A percentile compares a stretch with the other conserved stretches of the same genome.
phyloP scores from a whole-genome alignment of 2,329 filamentous ascomycete species.

The Botrytis galanthina region DNA sequence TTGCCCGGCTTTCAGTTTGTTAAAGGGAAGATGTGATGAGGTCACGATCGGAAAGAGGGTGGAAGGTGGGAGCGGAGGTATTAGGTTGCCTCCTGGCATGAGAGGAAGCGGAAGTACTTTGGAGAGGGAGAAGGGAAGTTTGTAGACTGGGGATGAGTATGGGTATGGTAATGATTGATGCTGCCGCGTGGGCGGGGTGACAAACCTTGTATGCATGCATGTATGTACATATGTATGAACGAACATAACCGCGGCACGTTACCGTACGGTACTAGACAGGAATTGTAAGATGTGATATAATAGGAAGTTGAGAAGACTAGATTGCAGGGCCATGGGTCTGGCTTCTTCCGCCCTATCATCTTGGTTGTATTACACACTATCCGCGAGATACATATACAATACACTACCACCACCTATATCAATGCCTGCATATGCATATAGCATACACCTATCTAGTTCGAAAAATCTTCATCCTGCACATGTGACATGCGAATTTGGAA shows the following conservation, averaged over 20 bases:
- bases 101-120: slow-evolving; percentile 36
- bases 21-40: slow-evolving; percentile 80
- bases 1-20: slow-evolving; percentile 83
- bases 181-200: too few relatives aligned
- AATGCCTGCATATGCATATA: not conserved
- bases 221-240: not conserved
- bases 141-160: not conserved
- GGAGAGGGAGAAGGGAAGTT: slow-evolving; percentile 11
- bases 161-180: too few relatives aligned
- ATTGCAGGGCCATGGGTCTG: not conserved
- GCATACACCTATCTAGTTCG: not conserved
- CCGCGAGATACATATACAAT: not conserved
- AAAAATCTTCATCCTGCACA: too few relatives aligned
- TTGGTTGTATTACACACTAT: not conserved
- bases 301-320: not conserved
- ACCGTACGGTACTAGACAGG: not conserved
- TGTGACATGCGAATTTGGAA: not conserved
- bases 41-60: slow-evolving; percentile 26
- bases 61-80: slow-evolving; percentile 40
- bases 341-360: not conserved
- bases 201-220: not conserved
- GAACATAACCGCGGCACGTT: too few relatives aligned
- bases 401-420: not conserved
- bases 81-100: slow-evolving; percentile 55
- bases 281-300: not conserved